Conservation (phyloP, 2,329 filamentous ascomycete genomes). For the Trichothecium sympodiale region DNA sequence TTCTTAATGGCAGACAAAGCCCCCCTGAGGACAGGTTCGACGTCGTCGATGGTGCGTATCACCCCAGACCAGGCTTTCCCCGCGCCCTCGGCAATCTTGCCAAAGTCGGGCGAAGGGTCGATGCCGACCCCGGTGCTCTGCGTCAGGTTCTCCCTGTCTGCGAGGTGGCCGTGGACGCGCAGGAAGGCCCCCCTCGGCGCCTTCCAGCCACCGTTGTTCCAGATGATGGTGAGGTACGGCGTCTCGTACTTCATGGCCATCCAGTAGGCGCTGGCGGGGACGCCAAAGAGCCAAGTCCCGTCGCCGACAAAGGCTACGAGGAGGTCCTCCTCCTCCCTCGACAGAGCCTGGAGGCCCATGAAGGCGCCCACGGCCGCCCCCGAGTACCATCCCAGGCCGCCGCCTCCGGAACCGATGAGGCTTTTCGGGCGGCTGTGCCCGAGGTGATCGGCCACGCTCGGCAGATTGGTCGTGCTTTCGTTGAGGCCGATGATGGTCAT, state of each 20-base stretch:
- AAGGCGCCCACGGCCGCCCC: slow-evolving; percentile 20
- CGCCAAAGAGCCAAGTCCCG: slow-evolving; percentile 10
- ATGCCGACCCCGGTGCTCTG: slow-evolving; percentile 8
- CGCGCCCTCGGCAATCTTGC: slow-evolving; percentile 11
- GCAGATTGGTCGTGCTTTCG: slow-evolving; percentile 39
- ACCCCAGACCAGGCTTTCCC: slow-evolving; percentile 10
- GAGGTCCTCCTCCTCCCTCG: slow-evolving; percentile 2
- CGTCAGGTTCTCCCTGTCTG: slow-evolving; percentile 5
- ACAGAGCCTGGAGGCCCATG: slow-evolving; percentile 7
- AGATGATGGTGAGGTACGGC: slow-evolving; percentile 10
- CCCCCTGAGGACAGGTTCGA: slow-evolving; percentile 7
- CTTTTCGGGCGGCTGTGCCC: slow-evolving; percentile 31
- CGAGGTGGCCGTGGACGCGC: slow-evolving; percentile 9
- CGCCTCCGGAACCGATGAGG: slow-evolving; percentile 19
- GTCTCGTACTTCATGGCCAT: slow-evolving; percentile 9
- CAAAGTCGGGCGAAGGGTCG: slow-evolving; percentile 9
- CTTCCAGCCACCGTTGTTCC: slow-evolving; percentile 11
- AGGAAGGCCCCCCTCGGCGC: slow-evolving; percentile 8
- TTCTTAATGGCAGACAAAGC: slow-evolving; percentile 8
- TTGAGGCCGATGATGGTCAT: slow-evolving; percentile 55
- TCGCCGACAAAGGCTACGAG: slow-evolving; percentile 9
- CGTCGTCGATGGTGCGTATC: slow-evolving; percentile 6
- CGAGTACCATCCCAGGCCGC: slow-evolving; percentile 21
- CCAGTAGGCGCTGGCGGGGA: slow-evolving; percentile 10
- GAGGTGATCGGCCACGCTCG: slow-evolving; percentile 46